These are phyloP conservation scores for Beauveria sp. DNA, from an alignment of 2,329 filamentous ascomycete species.

Conservation along the genomic window DNA sequence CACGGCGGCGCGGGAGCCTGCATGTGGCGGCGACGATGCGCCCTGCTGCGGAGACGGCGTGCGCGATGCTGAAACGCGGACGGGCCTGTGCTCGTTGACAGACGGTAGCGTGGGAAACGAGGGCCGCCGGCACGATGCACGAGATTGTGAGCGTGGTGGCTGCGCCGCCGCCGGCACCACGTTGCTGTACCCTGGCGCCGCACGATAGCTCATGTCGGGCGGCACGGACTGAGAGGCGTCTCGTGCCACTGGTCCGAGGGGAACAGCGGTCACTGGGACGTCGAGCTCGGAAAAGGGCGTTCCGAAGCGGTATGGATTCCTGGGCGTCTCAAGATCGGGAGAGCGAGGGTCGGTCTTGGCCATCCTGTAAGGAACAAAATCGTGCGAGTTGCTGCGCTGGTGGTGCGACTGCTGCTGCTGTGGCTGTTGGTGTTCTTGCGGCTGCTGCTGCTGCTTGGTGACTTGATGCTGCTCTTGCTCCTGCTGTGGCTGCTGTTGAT, in stretches of 20 bases:
- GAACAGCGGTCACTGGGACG: conserved; percentile 69
- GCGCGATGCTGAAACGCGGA: conserved; percentile 25
- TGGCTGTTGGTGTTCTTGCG: background rate
- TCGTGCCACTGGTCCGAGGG: conserved; percentile 63
- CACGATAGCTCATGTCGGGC: conserved; percentile 75
- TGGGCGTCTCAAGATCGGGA: conserved; percentile 49
- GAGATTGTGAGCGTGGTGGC: conserved; percentile 41
- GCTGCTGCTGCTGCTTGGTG: background rate
- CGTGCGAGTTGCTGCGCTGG: conserved; percentile 10
- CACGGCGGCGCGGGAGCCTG: conserved; percentile 25
- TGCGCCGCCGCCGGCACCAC: conserved; percentile 19
- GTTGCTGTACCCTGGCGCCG: conserved; percentile 13
- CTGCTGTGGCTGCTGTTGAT: conserved; percentile 13
- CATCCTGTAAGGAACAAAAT: conserved; percentile 45
- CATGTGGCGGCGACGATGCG: conserved; percentile 23
- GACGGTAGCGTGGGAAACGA: conserved; percentile 62
- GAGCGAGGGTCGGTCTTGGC: conserved; percentile 42
- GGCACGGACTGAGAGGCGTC: conserved; percentile 85
- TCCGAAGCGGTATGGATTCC: conserved; percentile 63
- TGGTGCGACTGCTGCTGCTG: conserved; percentile 8
- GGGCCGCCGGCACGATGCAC: conserved; percentile 53
- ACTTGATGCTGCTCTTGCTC: background rate
- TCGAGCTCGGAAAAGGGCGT: conserved; percentile 90
- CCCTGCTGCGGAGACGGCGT: conserved; percentile 24
- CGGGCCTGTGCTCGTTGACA: conserved; percentile 56